Conservation (phyloP, 2,329 filamentous ascomycete genomes). For the Diaporthe caulivora region DNA sequence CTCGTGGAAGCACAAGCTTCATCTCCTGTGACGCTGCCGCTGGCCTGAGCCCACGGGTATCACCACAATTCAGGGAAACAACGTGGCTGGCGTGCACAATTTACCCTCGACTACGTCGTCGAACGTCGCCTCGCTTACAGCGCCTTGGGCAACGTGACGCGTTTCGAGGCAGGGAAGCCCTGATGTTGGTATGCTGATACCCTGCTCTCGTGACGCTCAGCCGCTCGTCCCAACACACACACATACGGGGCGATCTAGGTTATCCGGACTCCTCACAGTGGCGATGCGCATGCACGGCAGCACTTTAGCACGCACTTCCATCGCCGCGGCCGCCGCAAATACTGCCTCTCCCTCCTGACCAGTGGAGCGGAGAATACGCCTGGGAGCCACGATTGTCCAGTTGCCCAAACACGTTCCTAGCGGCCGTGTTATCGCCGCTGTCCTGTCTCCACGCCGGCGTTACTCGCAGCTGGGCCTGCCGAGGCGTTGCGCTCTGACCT, state of each 20-base stretch:
- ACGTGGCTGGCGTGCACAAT: slow-evolving; percentile 15
- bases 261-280: slow-evolving; percentile 16
- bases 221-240: slow-evolving; percentile 21
- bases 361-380: background rate
- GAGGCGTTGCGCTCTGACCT: slow-evolving; percentile 32
- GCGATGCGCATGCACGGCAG: slow-evolving; percentile 19
- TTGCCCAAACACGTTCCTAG: background rate
- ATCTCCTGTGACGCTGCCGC: background rate
- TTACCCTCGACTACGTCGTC: background rate
- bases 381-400: background rate
- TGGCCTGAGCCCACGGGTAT: background rate
- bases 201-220: background rate
- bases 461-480: slow-evolving; percentile 15
- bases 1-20: slow-evolving; percentile 5
- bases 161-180: slow-evolving; percentile 19
- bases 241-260: background rate
- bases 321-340: no score
- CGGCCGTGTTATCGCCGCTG: slow-evolving; percentile 18
- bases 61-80: background rate
- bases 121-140: background rate
- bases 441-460: slow-evolving; percentile 11
- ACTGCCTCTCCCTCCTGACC: background rate
- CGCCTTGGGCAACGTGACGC: slow-evolving; percentile 18
- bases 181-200: background rate
- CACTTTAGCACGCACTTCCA: background rate